A percentile compares a stretch with the other conserved stretches of the same genome.
These are phyloP conservation scores for Raphanus sativus DNA, from an alignment of 345 rosid genomes.

Conservation along the genomic window DNA sequence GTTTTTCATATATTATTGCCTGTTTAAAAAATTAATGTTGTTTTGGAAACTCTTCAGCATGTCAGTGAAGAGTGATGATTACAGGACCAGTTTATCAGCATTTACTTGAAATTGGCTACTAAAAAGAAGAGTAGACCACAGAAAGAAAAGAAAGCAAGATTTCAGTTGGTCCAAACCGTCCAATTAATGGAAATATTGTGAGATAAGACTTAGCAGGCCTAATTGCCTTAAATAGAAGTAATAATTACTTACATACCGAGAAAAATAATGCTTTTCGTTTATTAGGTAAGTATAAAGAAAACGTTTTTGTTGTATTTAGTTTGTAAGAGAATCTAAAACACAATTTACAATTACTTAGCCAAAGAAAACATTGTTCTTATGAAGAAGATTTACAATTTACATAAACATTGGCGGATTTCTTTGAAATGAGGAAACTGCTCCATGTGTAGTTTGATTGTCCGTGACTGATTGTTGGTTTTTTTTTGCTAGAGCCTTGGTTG, in stretches of 20 bases:
- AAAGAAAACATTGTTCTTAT: neutral
- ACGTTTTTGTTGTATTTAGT: conserved; percentile 20
- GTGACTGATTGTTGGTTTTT: too few species aligned
- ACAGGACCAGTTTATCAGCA: conserved; percentile 50
- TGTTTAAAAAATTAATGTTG: neutral
- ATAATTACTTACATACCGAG: conserved; percentile 20
- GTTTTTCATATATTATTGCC: neutral
- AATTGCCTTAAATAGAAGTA: conserved; percentile 32
- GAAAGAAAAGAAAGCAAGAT: conserved; percentile 14
- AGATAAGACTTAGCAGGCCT: conserved; percentile 34
- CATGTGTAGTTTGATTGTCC: too few species aligned
- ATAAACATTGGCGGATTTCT: too few species aligned
- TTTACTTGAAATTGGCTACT: conserved; percentile 16
- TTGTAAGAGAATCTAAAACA: conserved; percentile 38
- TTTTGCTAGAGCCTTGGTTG: too few species aligned
- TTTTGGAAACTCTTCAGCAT: conserved; percentile 18
- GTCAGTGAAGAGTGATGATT: conserved; percentile 58
- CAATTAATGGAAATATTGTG: conserved; percentile 12
- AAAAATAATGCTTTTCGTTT: neutral
- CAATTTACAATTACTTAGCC: conserved; percentile 31
- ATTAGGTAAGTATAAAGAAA: neutral
- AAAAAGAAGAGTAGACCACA: conserved; percentile 34
- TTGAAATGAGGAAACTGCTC: too few species aligned
- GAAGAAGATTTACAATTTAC: neutral
- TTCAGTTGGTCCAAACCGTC: conserved; percentile 22